phyloP scores from a whole-genome alignment of 1,284 basidiomycete genomes.

The Grifola frondosa region DNA sequence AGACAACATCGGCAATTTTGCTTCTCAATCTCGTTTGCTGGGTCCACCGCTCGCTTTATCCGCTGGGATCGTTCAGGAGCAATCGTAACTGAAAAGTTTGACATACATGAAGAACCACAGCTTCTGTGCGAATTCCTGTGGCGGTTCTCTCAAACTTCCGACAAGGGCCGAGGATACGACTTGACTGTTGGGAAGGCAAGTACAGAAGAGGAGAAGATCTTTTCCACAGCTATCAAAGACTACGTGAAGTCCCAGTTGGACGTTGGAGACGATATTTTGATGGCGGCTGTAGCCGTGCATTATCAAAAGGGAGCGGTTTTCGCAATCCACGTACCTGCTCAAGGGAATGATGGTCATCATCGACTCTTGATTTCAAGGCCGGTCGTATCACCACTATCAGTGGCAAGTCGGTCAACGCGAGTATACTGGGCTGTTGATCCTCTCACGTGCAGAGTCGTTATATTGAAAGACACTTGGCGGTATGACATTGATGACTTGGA shows the following conservation, averaged over 20 bases:
- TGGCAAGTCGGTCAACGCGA: slow-evolving; percentile 8
- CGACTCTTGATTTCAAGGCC: slow-evolving; percentile 9
- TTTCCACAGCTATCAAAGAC: background rate
- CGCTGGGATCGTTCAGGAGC: slow-evolving; percentile 13
- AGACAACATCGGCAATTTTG: slow-evolving; percentile 11
- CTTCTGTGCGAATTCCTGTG: slow-evolving; percentile 14
- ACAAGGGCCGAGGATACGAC: slow-evolving; percentile 11
- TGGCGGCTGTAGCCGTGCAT: background rate
- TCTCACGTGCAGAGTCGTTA: background rate
- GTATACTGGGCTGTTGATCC: slow-evolving; percentile 13
- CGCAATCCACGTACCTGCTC: background rate
- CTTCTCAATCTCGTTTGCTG: slow-evolving; percentile 8
- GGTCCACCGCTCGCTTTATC: slow-evolving; percentile 3
- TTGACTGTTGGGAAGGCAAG: slow-evolving; percentile 1
- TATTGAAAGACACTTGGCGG: slow-evolving; percentile 17
- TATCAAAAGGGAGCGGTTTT: background rate
- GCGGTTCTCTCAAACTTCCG: slow-evolving; percentile 8
- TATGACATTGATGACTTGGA: background rate
- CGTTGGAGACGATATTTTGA: no score
- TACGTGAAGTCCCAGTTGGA: slow-evolving; percentile 6
- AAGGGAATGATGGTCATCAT: background rate
- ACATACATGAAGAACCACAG: slow-evolving; percentile 7
- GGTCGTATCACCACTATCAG: slow-evolving; percentile 1
- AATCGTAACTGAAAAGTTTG: slow-evolving; percentile 9
- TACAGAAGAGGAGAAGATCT: slow-evolving; percentile 3